A percentile compares a stretch with the other conserved stretches of the same genome.
Conservation (phyloP, 1,284 basidiomycete species). For the Malassezia furfur region DNA sequence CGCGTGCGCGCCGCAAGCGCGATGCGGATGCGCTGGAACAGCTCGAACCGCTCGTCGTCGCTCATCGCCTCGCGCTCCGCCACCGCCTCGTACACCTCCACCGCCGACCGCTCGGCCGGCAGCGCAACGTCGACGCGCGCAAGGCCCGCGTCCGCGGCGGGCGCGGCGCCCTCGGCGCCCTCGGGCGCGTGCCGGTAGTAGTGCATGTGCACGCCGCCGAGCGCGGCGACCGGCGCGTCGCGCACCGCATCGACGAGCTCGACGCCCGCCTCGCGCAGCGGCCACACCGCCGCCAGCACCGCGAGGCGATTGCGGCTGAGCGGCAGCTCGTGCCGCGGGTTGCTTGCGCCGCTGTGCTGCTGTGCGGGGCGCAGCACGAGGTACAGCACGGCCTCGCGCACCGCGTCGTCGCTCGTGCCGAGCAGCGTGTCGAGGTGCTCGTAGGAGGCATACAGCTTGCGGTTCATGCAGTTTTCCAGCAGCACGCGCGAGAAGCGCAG, state of each 20-base stretch:
- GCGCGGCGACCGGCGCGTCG: slow-evolving; percentile 28
- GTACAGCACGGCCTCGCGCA: slow-evolving; percentile 73
- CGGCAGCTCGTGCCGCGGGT: slow-evolving; percentile 30
- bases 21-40: slow-evolving; percentile 76
- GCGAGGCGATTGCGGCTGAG: slow-evolving; percentile 34
- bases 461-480: slow-evolving; percentile 93
- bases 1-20: slow-evolving; percentile 61
- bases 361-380: slow-evolving; percentile 84
- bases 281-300: slow-evolving; percentile 41
- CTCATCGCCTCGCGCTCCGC: slow-evolving; percentile 64
- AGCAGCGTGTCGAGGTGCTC: slow-evolving; percentile 88
- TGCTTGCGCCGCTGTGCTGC: slow-evolving; percentile 61
- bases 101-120: slow-evolving; percentile 16
- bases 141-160: slow-evolving; percentile 24
- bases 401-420: slow-evolving; percentile 76
- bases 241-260: slow-evolving; percentile 49
- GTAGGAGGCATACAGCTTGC: slow-evolving; percentile 92
- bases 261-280: slow-evolving; percentile 45
- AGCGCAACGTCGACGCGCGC: slow-evolving; percentile 28
- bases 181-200: slow-evolving; percentile 48
- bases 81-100: slow-evolving; percentile 60
- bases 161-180: not conserved
- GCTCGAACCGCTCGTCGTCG: slow-evolving; percentile 74
- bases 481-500: slow-evolving; percentile 78
- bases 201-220: slow-evolving; percentile 49